Base-by-base conservation (phyloP, 176 grass and related monocot species). In the Rhynchospora pubera region DNA sequence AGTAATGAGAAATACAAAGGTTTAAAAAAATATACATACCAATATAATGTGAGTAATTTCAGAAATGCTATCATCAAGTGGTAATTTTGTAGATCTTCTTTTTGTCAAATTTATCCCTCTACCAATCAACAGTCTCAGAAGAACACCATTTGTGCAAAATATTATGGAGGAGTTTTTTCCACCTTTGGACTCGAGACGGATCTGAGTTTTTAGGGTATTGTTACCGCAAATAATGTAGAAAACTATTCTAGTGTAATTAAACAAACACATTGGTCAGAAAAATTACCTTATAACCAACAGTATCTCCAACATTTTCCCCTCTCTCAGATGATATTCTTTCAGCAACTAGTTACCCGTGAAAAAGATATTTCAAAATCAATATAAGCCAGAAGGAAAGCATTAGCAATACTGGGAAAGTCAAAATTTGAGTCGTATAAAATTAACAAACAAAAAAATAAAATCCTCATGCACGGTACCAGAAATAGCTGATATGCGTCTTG, bases 71-170 rank as follows among this genome's bases (percentile, higher is more conserved):
- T 94, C 95, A 89, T 87, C 88, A 28, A 79, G 22, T 6, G 39
- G 51, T 3, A 3, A 65, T 53, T 88, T 85, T 12, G 5, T 50
- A 30, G 59, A 57, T 87, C 78, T 57, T 82, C 34, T 53, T 79
- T 82, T 87, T 68, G 84, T 82, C 19, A 78, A 3, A 61, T 90
- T 93, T 85, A 84, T 72, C 76, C 89, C 90, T 87, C 95, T 91
- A 60, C 92, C 85, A 82, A 98, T 88, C 84, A 98, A 85, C 60
- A 98, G 8, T 78, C 90, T 94, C 84, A 98, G 85, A 86, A 98
- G 89, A 87, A 98, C n/a, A 7, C 95, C 95, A 88, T 98, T 98
- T 57, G 95, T 98, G 79, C 95, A 94, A 83, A 98, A 98, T 79
- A 98, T 87, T 72, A 98, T 85, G 61, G 95, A 98, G 14, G 95